Percentiles rank a stretch among this genome's conserved stretches.
Conservation (phyloP, 371 early-diverging fungal genomes). For the Batkoa obscura region DNA sequence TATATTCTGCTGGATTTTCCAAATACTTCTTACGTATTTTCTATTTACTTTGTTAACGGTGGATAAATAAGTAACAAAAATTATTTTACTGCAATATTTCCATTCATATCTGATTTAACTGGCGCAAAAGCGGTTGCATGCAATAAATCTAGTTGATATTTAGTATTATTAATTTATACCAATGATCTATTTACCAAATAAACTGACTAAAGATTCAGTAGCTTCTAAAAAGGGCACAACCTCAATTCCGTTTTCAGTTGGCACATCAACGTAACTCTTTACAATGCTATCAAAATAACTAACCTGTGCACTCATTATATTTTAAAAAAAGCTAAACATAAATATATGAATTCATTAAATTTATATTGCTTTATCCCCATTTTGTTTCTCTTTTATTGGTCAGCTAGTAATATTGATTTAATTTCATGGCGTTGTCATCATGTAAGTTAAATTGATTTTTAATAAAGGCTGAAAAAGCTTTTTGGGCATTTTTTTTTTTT, state of each 20-base stretch:
- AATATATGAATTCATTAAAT: too few species aligned
- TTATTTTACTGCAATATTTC: conserved; percentile 55
- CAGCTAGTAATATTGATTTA: too few species aligned
- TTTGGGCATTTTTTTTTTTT: too few species aligned
- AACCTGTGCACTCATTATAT: conserved; percentile 16
- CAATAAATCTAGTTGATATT: conserved; percentile 27
- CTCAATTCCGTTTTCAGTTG: conserved; percentile 41
- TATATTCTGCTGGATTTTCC: conserved; percentile 33
- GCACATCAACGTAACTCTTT: conserved; percentile 45
- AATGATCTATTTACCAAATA: conserved; percentile 50
- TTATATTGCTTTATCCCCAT: too few species aligned
- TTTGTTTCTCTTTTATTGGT: too few species aligned
- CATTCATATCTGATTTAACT: conserved; percentile 75
- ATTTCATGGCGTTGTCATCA: too few species aligned
- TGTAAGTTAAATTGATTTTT: too few species aligned
- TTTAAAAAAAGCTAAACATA: too few species aligned
- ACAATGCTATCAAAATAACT: conserved; percentile 47
- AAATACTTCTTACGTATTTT: conserved; percentile 60
- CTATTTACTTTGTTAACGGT: conserved; percentile 15
- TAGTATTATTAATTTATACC: neutral
- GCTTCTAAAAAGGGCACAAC: conserved; percentile 72
- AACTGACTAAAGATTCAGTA: conserved; percentile 56
- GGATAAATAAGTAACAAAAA: neutral
- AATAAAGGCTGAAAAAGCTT: too few species aligned
- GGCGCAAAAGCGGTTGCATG: conserved; percentile 53